Base-by-base conservation (phyloP, 1,139 yeast species). In the Scheffersomyces segobiensis region DNA sequence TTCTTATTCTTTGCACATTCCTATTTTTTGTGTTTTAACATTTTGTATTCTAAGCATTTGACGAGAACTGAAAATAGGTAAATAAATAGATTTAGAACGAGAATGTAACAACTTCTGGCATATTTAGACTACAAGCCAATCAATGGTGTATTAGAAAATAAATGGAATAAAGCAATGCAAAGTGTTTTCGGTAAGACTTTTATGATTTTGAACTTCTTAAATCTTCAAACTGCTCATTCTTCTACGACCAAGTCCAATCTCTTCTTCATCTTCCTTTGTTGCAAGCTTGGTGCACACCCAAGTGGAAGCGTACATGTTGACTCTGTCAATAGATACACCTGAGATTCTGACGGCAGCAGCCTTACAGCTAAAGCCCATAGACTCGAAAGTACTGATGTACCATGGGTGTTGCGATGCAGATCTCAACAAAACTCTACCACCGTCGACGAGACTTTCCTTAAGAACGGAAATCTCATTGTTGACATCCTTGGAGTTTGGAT, bases 301-400 rank as follows among this genome's bases (percentile, higher is more conserved):
- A 1, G 96, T 89, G 5, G 93, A 88, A 1, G 96, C 96, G 70
- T 90, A 90, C 96, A 90, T 90, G 73, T 90, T 90, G 64, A 87
- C 89, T 63, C 96, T 82, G 70, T 90, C 96, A 71, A 90, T 89
- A 59, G 89, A 80, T 57, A 79, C 74, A 6, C 91, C 91, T 46
- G 86, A 71, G 56, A 76, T 72, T 73, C 96, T 83, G 46, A 87
- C 81, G 14, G 87, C 93, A 22, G 89, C 93, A 8, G 95, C 83
- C 59, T 81, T 79, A 71, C 93, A 87, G 55, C 69, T 72, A 71
- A 89, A 90, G 0, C 96, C 96, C 60, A 80, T 78, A 49, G 76
- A 74, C 73, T 89, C 91, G 69, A 89, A 90, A 20, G 84, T 85
- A 57, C 78, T 75, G 61, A 90, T 86, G 71, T 90, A 90, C 96